Conservation (phyloP, 1,139 yeast genomes). For the Meyerozyma sp. region DNA sequence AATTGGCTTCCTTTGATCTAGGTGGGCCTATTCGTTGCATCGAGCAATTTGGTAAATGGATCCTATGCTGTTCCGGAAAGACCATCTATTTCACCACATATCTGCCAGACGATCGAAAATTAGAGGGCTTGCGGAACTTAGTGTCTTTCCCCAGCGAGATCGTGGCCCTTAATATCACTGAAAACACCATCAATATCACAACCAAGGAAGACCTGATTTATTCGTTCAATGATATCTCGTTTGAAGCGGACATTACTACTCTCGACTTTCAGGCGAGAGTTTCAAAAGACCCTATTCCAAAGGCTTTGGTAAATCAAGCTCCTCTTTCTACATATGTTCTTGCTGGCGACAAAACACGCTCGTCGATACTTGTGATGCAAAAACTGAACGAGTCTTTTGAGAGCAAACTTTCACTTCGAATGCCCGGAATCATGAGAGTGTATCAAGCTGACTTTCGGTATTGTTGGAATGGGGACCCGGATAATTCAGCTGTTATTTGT, state of each 20-base stretch:
- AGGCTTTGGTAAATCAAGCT: slow-evolving; percentile 36
- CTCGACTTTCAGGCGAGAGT: background rate
- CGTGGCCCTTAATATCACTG: slow-evolving; percentile 23
- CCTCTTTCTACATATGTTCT: slow-evolving; percentile 21
- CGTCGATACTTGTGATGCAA: slow-evolving; percentile 28
- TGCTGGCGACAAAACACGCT: slow-evolving; percentile 23
- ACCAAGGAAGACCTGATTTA: slow-evolving; percentile 7
- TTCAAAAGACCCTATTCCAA: slow-evolving; percentile 30
- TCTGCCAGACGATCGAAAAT: slow-evolving; percentile 29
- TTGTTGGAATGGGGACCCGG: slow-evolving; percentile 26
- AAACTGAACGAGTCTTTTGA: slow-evolving; percentile 7
- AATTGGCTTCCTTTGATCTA: slow-evolving; percentile 33
- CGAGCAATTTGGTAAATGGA: slow-evolving; percentile 29
- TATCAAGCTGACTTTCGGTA: slow-evolving; percentile 22
- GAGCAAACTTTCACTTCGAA: slow-evolving; percentile 11
- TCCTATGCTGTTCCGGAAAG: slow-evolving; percentile 30
- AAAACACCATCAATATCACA: slow-evolving; percentile 10
- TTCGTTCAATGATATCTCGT: slow-evolving; percentile 2
- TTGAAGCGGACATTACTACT: background rate
- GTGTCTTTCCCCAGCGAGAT: slow-evolving; percentile 34
- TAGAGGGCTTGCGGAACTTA: slow-evolving; percentile 24
- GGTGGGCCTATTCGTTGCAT: slow-evolving; percentile 32
- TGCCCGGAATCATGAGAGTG: slow-evolving; percentile 42
- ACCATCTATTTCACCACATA: slow-evolving; percentile 35
- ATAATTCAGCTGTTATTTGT: slow-evolving; percentile 20